Percentiles rank a stretch among this genome's conserved stretches.
Conservation (phyloP, 2,329 filamentous ascomycete genomes). For the Coleophoma cylindrospora region DNA sequence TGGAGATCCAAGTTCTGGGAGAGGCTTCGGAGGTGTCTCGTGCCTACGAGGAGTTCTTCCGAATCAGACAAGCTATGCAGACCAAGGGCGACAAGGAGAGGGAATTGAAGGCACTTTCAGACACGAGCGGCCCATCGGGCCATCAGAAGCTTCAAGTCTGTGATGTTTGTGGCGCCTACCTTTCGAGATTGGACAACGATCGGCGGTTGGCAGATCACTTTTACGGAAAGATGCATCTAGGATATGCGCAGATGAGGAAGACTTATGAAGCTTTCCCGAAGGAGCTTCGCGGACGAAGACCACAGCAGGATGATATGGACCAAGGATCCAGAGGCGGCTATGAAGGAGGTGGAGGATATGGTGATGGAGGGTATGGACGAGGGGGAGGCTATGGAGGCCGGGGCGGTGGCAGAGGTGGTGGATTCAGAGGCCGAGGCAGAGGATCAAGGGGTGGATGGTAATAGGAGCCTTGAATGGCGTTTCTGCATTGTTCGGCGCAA, state of each 20-base stretch:
- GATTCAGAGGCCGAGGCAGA: constrained; percentile 4
- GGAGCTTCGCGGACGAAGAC: constrained; percentile 71
- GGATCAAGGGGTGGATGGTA: constrained; percentile 22
- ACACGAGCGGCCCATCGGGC: constrained; percentile 87
- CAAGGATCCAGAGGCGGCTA: constrained; percentile 7
- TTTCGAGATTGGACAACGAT: constrained; percentile 90
- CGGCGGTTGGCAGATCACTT: constrained; percentile 92
- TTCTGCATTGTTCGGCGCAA: constrained; percentile 2
- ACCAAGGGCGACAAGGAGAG: constrained; percentile 79
- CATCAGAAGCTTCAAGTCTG: constrained; percentile 99
- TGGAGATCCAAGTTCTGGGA: constrained; percentile 82
- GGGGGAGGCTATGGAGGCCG: constrained; percentile 16
- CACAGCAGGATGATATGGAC: constrained; percentile 38
- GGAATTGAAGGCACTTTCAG: constrained; percentile 83
- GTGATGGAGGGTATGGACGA: constrained; percentile 13
- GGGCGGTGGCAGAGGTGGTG: constrained; percentile 21
- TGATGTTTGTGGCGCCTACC: constrained; percentile 95
- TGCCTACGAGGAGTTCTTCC: constrained; percentile 84
- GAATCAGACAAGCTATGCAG: constrained; percentile 73
- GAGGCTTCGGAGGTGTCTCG: constrained; percentile 75
- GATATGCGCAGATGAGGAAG: constrained; percentile 97
- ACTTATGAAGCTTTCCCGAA: constrained; percentile 82
- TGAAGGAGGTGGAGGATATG: constrained; percentile 17
- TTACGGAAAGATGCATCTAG: constrained; percentile 98
- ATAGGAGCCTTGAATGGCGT: not conserved